phyloP scores from a whole-genome alignment of 768 basidiomycete species.

The Phaffia tasmanica region DNA sequence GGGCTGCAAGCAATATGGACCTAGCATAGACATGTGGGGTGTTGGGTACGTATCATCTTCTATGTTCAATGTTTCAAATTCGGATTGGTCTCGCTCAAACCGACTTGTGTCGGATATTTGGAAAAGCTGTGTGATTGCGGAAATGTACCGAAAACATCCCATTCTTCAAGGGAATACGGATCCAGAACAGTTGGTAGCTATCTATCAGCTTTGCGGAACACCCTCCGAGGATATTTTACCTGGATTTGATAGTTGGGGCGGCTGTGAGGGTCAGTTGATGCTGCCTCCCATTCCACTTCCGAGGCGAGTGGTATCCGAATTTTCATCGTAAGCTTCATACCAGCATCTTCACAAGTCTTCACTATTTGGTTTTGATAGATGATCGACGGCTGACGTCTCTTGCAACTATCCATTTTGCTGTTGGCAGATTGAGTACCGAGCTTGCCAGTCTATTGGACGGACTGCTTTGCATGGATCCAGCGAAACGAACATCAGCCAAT shows the following conservation, averaged over 20 bases:
- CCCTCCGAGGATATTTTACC: slow-evolving; percentile 45
- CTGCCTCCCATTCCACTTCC: neutral
- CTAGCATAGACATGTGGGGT: slow-evolving; percentile 95
- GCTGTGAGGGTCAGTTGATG: slow-evolving; percentile 23
- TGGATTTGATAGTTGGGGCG: slow-evolving; percentile 38
- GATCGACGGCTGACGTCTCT: neutral
- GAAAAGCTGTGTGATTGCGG: slow-evolving; percentile 79
- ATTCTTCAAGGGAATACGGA: slow-evolving; percentile 81
- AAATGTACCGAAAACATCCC: slow-evolving; percentile 81
- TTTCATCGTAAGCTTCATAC: slow-evolving; percentile 34
- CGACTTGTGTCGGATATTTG: too few relatives aligned
- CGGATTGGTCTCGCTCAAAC: slow-evolving; percentile 27
- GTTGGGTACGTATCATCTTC: slow-evolving; percentile 55
- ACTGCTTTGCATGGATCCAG: slow-evolving; percentile 70
- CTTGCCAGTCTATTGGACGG: slow-evolving; percentile 73
- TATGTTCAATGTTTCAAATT: slow-evolving; percentile 57
- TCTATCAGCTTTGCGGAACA: slow-evolving; percentile 79
- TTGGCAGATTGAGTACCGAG: slow-evolving; percentile 54
- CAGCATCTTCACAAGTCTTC: slow-evolving; percentile 44
- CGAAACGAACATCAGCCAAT: slow-evolving; percentile 67
- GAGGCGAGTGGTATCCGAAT: slow-evolving; percentile 10
- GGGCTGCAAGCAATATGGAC: slow-evolving; percentile 78
- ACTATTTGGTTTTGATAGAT: neutral
- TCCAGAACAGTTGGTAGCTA: slow-evolving; percentile 80
- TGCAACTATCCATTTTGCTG: neutral